Conservation (phyloP, 495 filamentous ascomycete genomes). For the Staphylotrichum tortipilum region DNA sequence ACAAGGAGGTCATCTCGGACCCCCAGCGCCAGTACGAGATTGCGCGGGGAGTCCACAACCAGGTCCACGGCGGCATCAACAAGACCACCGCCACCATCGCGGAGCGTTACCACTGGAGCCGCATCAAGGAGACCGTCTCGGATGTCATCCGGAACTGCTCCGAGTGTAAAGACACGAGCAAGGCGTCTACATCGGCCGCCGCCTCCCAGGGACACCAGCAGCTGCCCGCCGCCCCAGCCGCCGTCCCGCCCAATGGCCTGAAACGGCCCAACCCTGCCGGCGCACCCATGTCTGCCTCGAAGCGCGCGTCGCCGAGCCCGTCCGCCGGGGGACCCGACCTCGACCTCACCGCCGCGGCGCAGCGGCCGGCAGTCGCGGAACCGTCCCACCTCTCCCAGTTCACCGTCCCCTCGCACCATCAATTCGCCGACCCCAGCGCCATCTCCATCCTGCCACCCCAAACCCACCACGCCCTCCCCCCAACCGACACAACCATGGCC, state of each 20-base stretch:
- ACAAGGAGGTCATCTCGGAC: constrained; percentile 93
- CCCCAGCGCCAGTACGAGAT: constrained; percentile 89
- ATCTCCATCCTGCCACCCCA: constrained; percentile 24
- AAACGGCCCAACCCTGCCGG: constrained; percentile 20
- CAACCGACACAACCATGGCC: constrained; percentile 7
- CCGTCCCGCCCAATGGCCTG: constrained; percentile 10
- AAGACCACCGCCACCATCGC: constrained; percentile 94
- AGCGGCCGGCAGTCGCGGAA: constrained; percentile 17
- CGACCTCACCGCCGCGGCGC: background rate
- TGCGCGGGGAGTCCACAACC: constrained; percentile 62
- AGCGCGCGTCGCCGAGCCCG: constrained; percentile 24
- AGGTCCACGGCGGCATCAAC: constrained; percentile 91
- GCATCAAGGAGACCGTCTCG: constrained; percentile 96
- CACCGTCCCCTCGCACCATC: constrained; percentile 19
- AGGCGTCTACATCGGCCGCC: too few species aligned
- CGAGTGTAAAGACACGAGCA: constrained; percentile 77
- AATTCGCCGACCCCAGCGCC: constrained; percentile 27
- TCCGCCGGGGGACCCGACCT: background rate
- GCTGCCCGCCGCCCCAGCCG: too few species aligned
- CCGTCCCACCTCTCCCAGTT: constrained; percentile 16
- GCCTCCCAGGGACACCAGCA: constrained; percentile 15
- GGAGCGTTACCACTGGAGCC: constrained; percentile 94
- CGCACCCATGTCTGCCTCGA: constrained; percentile 15
- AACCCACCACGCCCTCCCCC: constrained; percentile 12
- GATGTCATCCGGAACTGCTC: constrained; percentile 86